Conservation (phyloP, 2,329 filamentous ascomycete species). For the Nemania diffusa region DNA sequence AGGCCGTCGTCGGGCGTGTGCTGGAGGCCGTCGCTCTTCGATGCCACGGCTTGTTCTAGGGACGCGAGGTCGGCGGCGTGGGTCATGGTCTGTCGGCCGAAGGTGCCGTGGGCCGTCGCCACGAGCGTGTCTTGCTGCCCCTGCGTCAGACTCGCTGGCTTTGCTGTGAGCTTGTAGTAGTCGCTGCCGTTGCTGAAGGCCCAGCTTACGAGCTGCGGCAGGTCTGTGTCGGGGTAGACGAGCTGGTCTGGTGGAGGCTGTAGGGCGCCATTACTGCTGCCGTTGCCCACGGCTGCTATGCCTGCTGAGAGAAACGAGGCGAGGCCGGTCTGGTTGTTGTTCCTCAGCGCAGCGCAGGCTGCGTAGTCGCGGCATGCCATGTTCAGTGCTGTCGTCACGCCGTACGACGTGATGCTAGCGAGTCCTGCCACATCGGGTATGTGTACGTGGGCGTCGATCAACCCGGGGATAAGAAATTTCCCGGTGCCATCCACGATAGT, state of each 20-base stretch:
- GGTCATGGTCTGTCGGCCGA: slow-evolving; percentile 36
- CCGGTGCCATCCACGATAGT: slow-evolving; percentile 41
- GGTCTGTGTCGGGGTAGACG: slow-evolving; percentile 32
- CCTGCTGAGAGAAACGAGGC: slow-evolving; percentile 33
- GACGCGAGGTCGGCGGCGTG: slow-evolving; percentile 36
- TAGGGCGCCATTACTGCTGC: slow-evolving; percentile 29
- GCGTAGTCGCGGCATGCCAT: slow-evolving; percentile 44
- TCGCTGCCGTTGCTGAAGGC: slow-evolving; percentile 40
- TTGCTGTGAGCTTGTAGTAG: slow-evolving; percentile 39
- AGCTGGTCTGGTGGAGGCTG: slow-evolving; percentile 31
- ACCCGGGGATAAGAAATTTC: slow-evolving; percentile 44
- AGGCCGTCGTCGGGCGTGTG: slow-evolving; percentile 43
- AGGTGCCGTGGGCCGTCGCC: slow-evolving; percentile 32
- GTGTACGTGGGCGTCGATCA: slow-evolving; percentile 49
- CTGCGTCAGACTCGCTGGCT: slow-evolving; percentile 33
- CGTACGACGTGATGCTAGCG: slow-evolving; percentile 42
- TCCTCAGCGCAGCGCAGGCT: slow-evolving; percentile 32
- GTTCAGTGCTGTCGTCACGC: slow-evolving; percentile 45
- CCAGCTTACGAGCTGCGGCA: slow-evolving; percentile 34
- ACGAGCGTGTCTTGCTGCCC: slow-evolving; percentile 40
- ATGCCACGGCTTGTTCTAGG: slow-evolving; percentile 37
- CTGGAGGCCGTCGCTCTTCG: slow-evolving; percentile 40
- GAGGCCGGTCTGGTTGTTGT: slow-evolving; percentile 35
- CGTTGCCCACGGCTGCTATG: slow-evolving; percentile 29
- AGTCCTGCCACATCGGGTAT: slow-evolving; percentile 38